phyloP scores from a whole-genome alignment of 306 rosid genomes.

The Mimosa pudica region DNA sequence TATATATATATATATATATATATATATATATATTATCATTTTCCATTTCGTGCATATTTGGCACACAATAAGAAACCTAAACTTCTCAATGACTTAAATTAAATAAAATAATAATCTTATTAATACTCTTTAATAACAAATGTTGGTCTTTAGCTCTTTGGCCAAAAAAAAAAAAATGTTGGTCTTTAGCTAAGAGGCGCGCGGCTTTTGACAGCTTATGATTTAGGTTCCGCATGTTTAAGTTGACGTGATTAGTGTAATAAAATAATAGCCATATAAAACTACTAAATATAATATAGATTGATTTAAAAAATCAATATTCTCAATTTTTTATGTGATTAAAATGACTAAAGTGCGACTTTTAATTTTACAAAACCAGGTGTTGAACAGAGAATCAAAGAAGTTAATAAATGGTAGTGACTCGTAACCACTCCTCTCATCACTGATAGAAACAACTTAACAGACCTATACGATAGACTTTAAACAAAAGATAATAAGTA shows the following conservation, averaged over 20 bases:
- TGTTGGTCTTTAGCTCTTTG: no score
- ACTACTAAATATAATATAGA: not conserved
- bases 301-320: not conserved
- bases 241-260: no score
- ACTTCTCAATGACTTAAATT: not conserved
- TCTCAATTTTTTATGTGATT: not conserved
- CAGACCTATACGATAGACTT: not conserved
- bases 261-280: not conserved
- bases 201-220: no score
- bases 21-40: slow-evolving; percentile 5
- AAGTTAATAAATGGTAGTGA: not conserved
- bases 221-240: no score
- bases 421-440: slow-evolving; percentile 5
- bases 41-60: slow-evolving; percentile 29
- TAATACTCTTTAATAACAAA: no score
- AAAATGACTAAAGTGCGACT: no score
- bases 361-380: not conserved
- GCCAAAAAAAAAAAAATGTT: no score
- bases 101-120: not conserved
- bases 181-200: no score
- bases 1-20: no score
- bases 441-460: slow-evolving; percentile 14
- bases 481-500: not conserved
- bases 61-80: not conserved
- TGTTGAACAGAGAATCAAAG: not conserved